phyloP scores from a whole-genome alignment of 257 asterid species.

The Nicotiana benthamiana region DNA sequence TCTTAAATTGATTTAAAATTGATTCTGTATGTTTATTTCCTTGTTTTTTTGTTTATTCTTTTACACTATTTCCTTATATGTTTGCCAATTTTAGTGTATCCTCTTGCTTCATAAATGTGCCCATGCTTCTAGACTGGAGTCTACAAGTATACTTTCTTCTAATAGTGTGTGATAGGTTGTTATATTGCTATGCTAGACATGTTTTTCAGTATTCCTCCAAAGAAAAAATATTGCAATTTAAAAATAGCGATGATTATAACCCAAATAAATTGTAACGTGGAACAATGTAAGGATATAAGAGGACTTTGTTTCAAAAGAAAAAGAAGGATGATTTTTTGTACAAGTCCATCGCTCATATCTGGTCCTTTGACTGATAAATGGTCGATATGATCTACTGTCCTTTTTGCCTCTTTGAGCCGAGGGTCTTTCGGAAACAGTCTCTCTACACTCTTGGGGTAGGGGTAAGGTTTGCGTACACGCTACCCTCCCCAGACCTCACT shows the following conservation, averaged over 20 bases:
- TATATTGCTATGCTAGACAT: neutral
- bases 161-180: neutral
- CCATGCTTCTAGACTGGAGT: slow-evolving; percentile 80
- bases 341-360: neutral
- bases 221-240: neutral
- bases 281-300: neutral
- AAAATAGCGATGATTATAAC: neutral
- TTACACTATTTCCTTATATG: no score
- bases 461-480: no score
- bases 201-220: neutral
- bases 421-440: no score
- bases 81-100: slow-evolving; percentile 4
- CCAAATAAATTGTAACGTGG: neutral
- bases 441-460: no score
- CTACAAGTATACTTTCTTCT: slow-evolving; percentile 52
- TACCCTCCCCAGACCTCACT: no score
- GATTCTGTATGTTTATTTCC: no score
- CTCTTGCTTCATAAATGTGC: slow-evolving; percentile 43
- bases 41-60: no score
- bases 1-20: no score
- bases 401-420: no score
- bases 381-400: neutral
- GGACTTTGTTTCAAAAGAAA: neutral
- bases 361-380: neutral
- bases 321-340: neutral